Conservation (phyloP, 768 basidiomycete species). For the Boletus vermiculosoides region DNA sequence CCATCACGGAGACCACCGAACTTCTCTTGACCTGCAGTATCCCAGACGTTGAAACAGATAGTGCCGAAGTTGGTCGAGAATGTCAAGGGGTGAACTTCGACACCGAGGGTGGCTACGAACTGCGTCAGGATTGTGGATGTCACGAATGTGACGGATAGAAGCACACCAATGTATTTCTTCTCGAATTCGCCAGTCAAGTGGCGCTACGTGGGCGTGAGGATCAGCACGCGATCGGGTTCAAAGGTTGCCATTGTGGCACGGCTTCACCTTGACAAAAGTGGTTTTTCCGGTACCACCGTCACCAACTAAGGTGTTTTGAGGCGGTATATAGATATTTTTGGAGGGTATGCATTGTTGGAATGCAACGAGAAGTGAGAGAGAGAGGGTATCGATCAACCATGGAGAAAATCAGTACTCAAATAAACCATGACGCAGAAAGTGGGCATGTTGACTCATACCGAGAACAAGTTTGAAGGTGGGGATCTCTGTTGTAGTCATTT, state of each 20-base stretch:
- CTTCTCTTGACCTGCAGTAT: constrained; percentile 99
- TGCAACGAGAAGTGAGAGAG: constrained; percentile 10
- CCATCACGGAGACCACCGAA: constrained; percentile 98
- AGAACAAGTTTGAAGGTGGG: constrained; percentile 99
- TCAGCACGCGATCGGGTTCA: constrained; percentile 55
- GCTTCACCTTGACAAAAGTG: constrained; percentile 89
- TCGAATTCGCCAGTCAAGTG: constrained; percentile 99
- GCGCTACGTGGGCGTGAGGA: constrained; percentile 57
- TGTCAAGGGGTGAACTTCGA: constrained; percentile 94
- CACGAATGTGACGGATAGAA: constrained; percentile 7
- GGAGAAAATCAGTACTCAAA: constrained; percentile 23
- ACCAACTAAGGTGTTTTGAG: constrained; percentile 57
- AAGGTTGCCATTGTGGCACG: constrained; percentile 26
- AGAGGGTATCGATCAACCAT: constrained; percentile 54
- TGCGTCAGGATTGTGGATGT: constrained; percentile 14
- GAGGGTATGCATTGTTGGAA: constrained; percentile 8
- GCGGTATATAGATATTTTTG: not conserved
- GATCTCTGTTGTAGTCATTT: constrained; percentile 45
- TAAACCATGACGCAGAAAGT: constrained; percentile 3
- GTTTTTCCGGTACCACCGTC: constrained; percentile 98
- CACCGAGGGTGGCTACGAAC: constrained; percentile 90
- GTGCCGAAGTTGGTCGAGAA: constrained; percentile 99
- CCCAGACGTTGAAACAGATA: constrained; percentile 99
- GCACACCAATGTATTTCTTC: constrained; percentile 98
- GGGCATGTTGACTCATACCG: constrained; percentile 52